Evolutionary conservation across 2,329 filamentous ascomycete species (phyloP).

Genomic region (Podosphaera aphanis): DNA sequence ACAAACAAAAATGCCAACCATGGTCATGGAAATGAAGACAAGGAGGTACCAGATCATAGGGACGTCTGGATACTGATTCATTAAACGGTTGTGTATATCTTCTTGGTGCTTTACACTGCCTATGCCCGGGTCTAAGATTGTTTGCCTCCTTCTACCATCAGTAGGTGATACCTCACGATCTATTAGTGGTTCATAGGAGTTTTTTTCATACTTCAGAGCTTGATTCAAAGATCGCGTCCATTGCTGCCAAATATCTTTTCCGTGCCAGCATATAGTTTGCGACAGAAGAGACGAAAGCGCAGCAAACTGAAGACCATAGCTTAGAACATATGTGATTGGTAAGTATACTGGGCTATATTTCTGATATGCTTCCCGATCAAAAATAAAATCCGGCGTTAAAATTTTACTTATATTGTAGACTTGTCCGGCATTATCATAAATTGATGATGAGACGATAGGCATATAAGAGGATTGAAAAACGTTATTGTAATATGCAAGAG

Average conservation of each 20-base stretch:
- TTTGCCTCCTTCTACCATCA: conserved; percentile 5
- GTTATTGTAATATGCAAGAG: conserved; percentile 61
- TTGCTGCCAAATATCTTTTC: conserved; percentile 56
- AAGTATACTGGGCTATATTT: conserved; percentile 69
- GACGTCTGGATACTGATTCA: conserved; percentile 62
- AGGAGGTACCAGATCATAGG: conserved; percentile 60
- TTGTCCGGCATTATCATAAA: conserved; percentile 65
- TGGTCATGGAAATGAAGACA: conserved; percentile 53
- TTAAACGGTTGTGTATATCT: conserved; percentile 65
- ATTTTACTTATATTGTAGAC: conserved; percentile 66
- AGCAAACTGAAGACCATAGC: conserved; percentile 71
- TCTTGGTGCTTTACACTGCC: conserved; percentile 41
- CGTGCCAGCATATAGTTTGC: conserved; percentile 68
- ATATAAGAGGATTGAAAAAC: conserved; percentile 63
- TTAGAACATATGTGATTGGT: conserved; percentile 69
- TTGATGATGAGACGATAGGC: conserved; percentile 62
- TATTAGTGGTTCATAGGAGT: conserved; percentile 28
- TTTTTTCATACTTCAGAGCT: conserved; percentile 26
- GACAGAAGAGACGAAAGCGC: conserved; percentile 57
- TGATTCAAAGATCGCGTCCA: conserved; percentile 48
- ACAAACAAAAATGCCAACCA: conserved; percentile 60
- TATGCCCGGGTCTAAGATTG: conserved; percentile 19
- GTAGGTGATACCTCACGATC: conserved; percentile 1
- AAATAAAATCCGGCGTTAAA: conserved; percentile 52
- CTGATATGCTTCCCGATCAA: conserved; percentile 53